Evolutionary conservation across 768 basidiomycete genomes (phyloP), one percentile per base, ranked within the genome.

Genomic region (Candolleomyces aberdarensis): DNA sequence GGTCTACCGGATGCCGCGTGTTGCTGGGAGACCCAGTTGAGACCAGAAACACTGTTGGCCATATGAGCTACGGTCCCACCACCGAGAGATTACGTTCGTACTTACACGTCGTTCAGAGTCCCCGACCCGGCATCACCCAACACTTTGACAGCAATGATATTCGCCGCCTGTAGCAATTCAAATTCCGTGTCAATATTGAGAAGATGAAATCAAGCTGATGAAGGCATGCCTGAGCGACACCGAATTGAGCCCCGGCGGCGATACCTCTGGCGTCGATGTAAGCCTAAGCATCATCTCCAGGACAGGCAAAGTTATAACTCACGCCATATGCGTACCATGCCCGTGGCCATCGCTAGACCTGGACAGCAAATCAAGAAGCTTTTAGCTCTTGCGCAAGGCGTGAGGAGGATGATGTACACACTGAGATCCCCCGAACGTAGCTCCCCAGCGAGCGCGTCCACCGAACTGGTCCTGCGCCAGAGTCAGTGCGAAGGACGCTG

Each of bases 131-230:
- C 61, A 59, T 75, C 74, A 49, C 67, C 68, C 44, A 78, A 71
- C 5, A 78, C 78, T 60, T 78, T 79, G 52, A 79, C 77, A 8
- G 76, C 74, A 62, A 78, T 67, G 63, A 78, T 64, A 59, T 65
- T 69, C 0, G 73, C 76, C 32, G 58, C 62, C 41, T 43, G 17
- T 8, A 43, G n/a, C n/a, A n/a, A n/a, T n/a, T 43, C 8, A 9
- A 17, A 43, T 43, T 9, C 41, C 9, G 17, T 43, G 17, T 43
- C 9, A 9, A 43, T n/a, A 17, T 9, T 43, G 8, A 43, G 17
- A 43, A 8, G 17, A 17, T 17, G 41, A 43, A 17, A 43, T 43
- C 9, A 9, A 8, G 41, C 17, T 17, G 9, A 43, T 43, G 17
- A 9, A 9, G 41, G 17, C 41, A 9, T 43, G 17, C 41, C 63